Conservation (phyloP, 2,329 filamentous ascomycete species). For the Alternaria alternata region DNA sequence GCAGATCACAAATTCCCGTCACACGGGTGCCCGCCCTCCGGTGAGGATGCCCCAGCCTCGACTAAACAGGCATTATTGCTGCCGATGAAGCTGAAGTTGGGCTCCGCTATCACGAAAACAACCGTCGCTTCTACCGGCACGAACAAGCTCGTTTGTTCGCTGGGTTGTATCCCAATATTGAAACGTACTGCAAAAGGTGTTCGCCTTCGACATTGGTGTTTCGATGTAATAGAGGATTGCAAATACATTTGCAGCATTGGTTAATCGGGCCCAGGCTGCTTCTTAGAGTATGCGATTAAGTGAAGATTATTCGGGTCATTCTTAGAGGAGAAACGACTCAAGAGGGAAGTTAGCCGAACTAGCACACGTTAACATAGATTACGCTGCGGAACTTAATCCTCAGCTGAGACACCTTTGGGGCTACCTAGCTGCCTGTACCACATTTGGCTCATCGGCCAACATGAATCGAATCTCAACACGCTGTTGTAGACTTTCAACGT, state of each 20-base stretch:
- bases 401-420: neutral
- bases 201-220: neutral
- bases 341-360: neutral
- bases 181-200: neutral
- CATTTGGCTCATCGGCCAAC: neutral
- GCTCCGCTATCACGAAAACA: neutral
- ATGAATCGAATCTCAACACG: neutral
- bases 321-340: neutral
- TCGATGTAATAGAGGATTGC: neutral
- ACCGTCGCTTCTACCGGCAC: neutral
- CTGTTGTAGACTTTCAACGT: neutral
- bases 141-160: neutral
- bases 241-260: neutral
- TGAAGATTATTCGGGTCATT: neutral
- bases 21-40: neutral
- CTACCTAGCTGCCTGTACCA: neutral
- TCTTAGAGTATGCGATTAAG: neutral
- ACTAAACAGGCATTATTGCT: neutral
- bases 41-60: neutral
- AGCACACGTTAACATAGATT: neutral
- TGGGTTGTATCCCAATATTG: neutral
- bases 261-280: neutral
- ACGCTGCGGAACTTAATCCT: neutral
- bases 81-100: neutral
- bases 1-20: neutral